Conservation (phyloP, 2,329 filamentous ascomycete genomes). For the Aspergillus sojae region DNA sequence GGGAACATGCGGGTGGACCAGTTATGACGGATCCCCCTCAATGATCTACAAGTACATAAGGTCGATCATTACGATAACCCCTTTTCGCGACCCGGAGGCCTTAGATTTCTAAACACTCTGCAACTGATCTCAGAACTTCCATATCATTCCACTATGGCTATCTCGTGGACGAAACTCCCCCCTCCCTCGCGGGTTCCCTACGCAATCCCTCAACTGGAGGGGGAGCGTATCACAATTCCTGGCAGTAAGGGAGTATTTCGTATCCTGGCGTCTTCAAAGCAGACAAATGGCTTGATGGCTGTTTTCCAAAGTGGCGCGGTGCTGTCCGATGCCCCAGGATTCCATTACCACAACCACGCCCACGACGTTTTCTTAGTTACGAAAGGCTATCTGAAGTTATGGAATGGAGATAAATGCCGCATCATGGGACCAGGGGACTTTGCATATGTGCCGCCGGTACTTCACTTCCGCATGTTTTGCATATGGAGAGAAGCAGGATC, state of each 20-base stretch:
- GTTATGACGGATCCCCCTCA: neutral
- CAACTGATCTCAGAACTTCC: neutral
- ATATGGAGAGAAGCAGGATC: neutral
- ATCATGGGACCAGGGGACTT: slow-evolving; percentile 60
- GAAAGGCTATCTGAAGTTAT: slow-evolving; percentile 59
- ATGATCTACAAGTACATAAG: neutral
- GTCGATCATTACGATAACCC: neutral
- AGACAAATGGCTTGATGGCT: slow-evolving; percentile 55
- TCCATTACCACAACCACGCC: slow-evolving; percentile 60
- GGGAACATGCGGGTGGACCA: slow-evolving; percentile 14
- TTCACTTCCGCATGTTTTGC: slow-evolving; percentile 14
- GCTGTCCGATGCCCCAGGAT: slow-evolving; percentile 46
- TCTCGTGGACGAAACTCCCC: slow-evolving; percentile 34
- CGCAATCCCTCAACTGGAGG: slow-evolving; percentile 53
- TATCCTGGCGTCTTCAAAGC: slow-evolving; percentile 55
- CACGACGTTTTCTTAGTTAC: slow-evolving; percentile 62
- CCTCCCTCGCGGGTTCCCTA: slow-evolving; percentile 46
- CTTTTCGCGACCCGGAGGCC: neutral
- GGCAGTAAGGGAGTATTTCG: slow-evolving; percentile 56
- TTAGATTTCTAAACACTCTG: neutral
- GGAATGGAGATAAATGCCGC: slow-evolving; percentile 60
- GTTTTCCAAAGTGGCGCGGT: slow-evolving; percentile 55
- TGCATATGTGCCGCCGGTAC: slow-evolving; percentile 59
- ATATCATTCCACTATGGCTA: slow-evolving; percentile 21
- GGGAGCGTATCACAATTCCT: slow-evolving; percentile 56